Percentiles rank a stretch among this genome's conserved stretches.
Evolutionary conservation across 2,329 filamentous ascomycete genomes (phyloP).

Genomic region (Leptodontidium sp.): DNA sequence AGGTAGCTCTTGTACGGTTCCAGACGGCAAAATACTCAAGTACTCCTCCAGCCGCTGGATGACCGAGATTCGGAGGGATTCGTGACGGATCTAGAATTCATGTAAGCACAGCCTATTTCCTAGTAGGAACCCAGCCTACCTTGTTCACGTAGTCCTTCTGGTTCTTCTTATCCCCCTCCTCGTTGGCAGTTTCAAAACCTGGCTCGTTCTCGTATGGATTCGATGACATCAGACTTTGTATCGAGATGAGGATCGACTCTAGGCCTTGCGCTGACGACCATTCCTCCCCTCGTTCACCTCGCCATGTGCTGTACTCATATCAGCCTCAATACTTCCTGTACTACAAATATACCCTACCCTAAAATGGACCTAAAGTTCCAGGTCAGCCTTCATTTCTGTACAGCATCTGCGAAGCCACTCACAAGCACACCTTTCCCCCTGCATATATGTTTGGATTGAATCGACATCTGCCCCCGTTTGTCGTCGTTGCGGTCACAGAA

Average conservation of each 20-base stretch:
- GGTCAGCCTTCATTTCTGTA: conserved; percentile 33
- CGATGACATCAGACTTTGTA: conserved; percentile 92
- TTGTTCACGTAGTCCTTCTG: conserved; percentile 82
- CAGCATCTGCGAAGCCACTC: conserved; percentile 50
- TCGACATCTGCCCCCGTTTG: conserved; percentile 84
- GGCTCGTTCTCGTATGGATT: conserved; percentile 98
- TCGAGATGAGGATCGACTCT: conserved; percentile 92
- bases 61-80: conserved; percentile 85
- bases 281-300: conserved; percentile 86
- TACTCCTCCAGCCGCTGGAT: conserved; percentile 86
- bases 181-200: conserved; percentile 82
- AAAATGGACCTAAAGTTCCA: conserved; percentile 76
- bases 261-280: conserved; percentile 97
- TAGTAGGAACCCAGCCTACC: conserved; percentile 54
- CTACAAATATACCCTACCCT: conserved; percentile 62
- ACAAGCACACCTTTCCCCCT: conserved; percentile 91
- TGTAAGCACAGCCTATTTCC: conserved; percentile 1
- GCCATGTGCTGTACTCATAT: conserved; percentile 79
- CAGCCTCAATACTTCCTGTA: conserved; percentile 8
- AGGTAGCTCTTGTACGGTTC: conserved; percentile 50
- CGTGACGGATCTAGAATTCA: conserved; percentile 80
- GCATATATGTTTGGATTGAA: conserved; percentile 99
- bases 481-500: conserved; percentile 75
- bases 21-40: conserved; percentile 67
- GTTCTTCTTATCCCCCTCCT: conserved; percentile 72